Evolutionary conservation across 306 rosid genomes (phyloP).

Genomic region (Malus domestica): DNA sequence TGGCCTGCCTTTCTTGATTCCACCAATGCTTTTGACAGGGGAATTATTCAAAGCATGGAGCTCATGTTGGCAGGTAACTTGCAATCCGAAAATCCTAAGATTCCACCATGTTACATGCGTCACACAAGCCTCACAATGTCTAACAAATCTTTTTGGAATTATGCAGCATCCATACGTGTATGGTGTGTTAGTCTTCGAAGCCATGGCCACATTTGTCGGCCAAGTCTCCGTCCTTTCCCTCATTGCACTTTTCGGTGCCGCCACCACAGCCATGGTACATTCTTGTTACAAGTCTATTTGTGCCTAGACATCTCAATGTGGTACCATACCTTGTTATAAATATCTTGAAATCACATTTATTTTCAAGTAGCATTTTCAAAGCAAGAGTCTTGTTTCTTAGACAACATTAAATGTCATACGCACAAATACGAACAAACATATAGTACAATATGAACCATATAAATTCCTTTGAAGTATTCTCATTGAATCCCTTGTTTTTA

Average conservation of each 20-base stretch:
- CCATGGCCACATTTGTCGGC: conserved; percentile 87
- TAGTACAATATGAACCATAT: not conserved
- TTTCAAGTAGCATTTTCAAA: not conserved
- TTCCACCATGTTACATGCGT: not conserved
- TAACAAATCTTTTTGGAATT: not conserved
- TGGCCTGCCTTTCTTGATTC: conserved; percentile 89
- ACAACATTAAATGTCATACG: not conserved
- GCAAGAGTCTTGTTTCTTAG: not conserved
- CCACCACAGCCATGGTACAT: conserved; percentile 90
- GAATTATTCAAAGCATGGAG: conserved; percentile 90
- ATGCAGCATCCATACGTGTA: conserved; percentile 90
- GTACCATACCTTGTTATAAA: not conserved
- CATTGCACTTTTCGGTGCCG: conserved; percentile 88
- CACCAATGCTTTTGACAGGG: conserved; percentile 93
- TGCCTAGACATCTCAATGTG: conserved; percentile 3
- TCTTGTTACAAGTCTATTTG: conserved; percentile 18
- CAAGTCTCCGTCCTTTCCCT: conserved; percentile 96
- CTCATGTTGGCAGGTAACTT: conserved; percentile 77
- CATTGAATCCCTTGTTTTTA: conserved; percentile 1
- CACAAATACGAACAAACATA: not conserved
- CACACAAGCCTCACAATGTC: not conserved
- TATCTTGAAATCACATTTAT: not conserved
- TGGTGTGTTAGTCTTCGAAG: conserved; percentile 84
- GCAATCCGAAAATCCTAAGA: not conserved
- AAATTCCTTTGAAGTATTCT: not conserved